Conservation (phyloP, 768 basidiomycete species). For the Trametes gibbosa region DNA sequence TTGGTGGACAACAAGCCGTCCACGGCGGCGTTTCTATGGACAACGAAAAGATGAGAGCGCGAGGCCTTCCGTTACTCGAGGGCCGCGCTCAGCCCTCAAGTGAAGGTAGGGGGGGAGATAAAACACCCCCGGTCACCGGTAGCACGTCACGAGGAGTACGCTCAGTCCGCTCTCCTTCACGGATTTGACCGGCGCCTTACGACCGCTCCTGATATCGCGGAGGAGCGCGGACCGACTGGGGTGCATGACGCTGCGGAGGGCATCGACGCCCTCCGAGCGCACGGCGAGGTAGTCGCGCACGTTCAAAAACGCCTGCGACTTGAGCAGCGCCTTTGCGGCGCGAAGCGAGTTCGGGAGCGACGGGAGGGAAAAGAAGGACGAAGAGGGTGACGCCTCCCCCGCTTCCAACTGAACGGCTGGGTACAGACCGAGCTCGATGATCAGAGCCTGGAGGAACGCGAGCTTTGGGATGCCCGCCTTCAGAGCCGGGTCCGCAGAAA, state of each 20-base stretch:
- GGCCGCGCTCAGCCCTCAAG: too few relatives aligned
- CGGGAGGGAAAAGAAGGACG: slow-evolving; percentile 39
- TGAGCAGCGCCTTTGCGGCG: slow-evolving; percentile 68
- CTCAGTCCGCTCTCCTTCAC: slow-evolving; percentile 60
- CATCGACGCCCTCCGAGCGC: slow-evolving; percentile 60
- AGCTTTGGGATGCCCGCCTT: slow-evolving; percentile 45
- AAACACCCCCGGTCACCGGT: slow-evolving; percentile 14
- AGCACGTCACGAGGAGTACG: slow-evolving; percentile 54
- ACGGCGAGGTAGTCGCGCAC: slow-evolving; percentile 70
- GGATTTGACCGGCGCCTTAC: slow-evolving; percentile 45
- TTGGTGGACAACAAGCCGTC: background rate
- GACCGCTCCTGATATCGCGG: slow-evolving; percentile 46
- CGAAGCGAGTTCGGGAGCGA: slow-evolving; percentile 56
- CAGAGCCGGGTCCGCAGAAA: slow-evolving; percentile 44
- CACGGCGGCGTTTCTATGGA: background rate
- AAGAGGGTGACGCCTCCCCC: background rate
- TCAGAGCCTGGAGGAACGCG: slow-evolving; percentile 66
- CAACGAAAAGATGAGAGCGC: background rate
- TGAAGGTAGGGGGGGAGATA: background rate
- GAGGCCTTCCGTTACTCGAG: too few relatives aligned
- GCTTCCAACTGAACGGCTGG: slow-evolving; percentile 8
- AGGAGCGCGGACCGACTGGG: slow-evolving; percentile 60
- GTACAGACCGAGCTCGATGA: slow-evolving; percentile 69
- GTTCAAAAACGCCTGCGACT: slow-evolving; percentile 65
- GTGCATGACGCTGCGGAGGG: slow-evolving; percentile 59